Evolutionary conservation across 1,284 basidiomycete species (phyloP), one percentile per base, ranked within the genome.

Genomic region (Rugosomyces carneus): DNA sequence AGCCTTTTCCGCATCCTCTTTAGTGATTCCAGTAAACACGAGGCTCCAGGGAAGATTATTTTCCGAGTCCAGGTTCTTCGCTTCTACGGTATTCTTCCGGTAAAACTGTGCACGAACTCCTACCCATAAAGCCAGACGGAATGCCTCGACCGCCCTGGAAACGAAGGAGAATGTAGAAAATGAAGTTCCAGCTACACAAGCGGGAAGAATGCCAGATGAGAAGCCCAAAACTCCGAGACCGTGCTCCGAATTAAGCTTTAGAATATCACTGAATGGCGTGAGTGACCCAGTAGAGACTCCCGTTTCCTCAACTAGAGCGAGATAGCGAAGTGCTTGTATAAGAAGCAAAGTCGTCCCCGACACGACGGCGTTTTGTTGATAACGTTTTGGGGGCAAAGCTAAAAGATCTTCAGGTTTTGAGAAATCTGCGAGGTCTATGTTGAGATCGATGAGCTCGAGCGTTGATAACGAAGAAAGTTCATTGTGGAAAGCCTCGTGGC

Each of bases 161-260:
- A 81, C 66, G 50, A 72, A 78, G 2, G 66, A 58, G 20, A 70
- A 57, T 18, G 66, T 58, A 32, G 64, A 64, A 8, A 53, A 46
- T 0, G 80, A 78, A 3, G 74, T 64, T 18, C 69, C 73, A 3
- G 75, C 72, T 8, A 80, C 71, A 42, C 73, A 74, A 1, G 81
- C 78, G 7, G 76, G 65, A 39, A 84, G 61, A 43, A 81, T 70
- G 15, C 81, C 82, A 18, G 78, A 80, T 5, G 80, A 83, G 58
- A 82, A 79, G 2, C 77, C 79, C 1, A 81, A 59, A 35, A 80
- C 55, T n/a, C 74, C 76, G 16, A 66, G 43, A 1, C 50, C 50
- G 35, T 69, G 51, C 10, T 61, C 49, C 29, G 48, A 37, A 43
- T 71, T 72, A 16, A 48, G 38, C 52, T 60, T 53, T 35, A 76